Evolutionary conservation across 2,329 filamentous ascomycete species (phyloP).

Genomic region (Elsinoe fawcettii): DNA sequence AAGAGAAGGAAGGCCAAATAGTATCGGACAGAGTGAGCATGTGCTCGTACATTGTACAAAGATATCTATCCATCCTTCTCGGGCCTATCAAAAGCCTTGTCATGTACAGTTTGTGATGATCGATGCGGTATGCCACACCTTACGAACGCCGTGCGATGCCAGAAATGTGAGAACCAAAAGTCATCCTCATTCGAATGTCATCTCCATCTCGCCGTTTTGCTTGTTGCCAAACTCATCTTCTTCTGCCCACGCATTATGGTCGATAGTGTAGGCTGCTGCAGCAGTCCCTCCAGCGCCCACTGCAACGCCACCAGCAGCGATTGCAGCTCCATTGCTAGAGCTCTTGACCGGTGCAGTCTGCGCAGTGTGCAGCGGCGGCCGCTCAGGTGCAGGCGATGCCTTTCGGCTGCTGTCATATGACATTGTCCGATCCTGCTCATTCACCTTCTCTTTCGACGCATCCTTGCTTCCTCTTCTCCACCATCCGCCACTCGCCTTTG

Average conservation of each 20-base stretch:
- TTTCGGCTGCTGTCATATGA: not conserved
- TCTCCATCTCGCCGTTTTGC: conserved; percentile 36
- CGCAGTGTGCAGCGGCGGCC: conserved; percentile 20
- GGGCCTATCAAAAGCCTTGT: not conserved
- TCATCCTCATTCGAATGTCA: conserved; percentile 38
- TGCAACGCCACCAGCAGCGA: not conserved
- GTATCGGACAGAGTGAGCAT: not conserved
- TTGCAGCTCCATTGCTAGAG: conserved; percentile 10
- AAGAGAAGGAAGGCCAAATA: conserved; percentile 52
- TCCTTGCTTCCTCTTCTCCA: conserved; percentile 7
- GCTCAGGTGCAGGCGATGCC: conserved; percentile 3
- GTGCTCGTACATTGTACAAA: conserved; percentile 11
- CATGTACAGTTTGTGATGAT: conserved; percentile 6
- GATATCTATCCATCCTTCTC: conserved; percentile 9
- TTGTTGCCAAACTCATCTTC: conserved; percentile 42
- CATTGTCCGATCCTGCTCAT: not conserved
- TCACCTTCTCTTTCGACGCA: not conserved
- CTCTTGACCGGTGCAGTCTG: conserved; percentile 27
- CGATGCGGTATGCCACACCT: not conserved
- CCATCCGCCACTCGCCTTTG: conserved; percentile 17
- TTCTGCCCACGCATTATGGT: conserved; percentile 42
- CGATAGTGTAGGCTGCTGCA: conserved; percentile 12
- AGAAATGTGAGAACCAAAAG: conserved; percentile 9
- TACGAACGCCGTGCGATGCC: conserved; percentile 7
- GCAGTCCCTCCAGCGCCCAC: not conserved